Conservation (phyloP, 768 basidiomycete genomes). For the Leccinum subgranulosum region DNA sequence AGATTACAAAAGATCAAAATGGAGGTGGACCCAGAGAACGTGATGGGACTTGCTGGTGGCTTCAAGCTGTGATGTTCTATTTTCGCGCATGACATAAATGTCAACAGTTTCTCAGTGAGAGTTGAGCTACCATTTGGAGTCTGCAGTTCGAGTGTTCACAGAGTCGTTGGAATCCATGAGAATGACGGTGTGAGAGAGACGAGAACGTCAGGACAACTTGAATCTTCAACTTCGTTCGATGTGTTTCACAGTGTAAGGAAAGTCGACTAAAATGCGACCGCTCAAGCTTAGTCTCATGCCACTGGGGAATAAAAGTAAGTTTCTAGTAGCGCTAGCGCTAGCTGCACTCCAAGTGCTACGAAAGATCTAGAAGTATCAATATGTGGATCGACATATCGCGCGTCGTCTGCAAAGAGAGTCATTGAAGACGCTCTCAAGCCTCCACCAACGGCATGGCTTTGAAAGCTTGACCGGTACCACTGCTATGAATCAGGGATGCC, state of each 20-base stretch:
- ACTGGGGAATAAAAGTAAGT: no score
- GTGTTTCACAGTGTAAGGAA: no score
- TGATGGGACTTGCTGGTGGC: constrained; percentile 62
- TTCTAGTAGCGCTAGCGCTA: no score
- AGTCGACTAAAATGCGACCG: no score
- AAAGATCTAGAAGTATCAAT: no score
- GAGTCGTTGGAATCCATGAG: neutral
- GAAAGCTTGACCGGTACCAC: neutral
- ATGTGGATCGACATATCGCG: no score
- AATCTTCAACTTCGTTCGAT: neutral
- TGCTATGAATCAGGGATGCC: neutral
- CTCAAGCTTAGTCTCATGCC: no score
- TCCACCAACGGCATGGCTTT: neutral
- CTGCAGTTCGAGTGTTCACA: neutral
- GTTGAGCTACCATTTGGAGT: neutral
- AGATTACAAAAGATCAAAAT: constrained; percentile 38
- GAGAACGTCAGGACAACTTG: neutral
- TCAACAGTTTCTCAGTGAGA: neutral
- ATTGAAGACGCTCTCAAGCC: no score
- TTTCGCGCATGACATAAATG: neutral
- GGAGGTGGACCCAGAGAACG: constrained; percentile 47
- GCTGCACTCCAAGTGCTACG: no score
- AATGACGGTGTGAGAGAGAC: neutral
- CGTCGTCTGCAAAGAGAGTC: no score
- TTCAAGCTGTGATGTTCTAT: constrained; percentile 39